Evolutionary conservation across 441 rosid species (phyloP), one percentile per base, ranked within the genome.

Genomic region (Manihot esculenta): DNA sequence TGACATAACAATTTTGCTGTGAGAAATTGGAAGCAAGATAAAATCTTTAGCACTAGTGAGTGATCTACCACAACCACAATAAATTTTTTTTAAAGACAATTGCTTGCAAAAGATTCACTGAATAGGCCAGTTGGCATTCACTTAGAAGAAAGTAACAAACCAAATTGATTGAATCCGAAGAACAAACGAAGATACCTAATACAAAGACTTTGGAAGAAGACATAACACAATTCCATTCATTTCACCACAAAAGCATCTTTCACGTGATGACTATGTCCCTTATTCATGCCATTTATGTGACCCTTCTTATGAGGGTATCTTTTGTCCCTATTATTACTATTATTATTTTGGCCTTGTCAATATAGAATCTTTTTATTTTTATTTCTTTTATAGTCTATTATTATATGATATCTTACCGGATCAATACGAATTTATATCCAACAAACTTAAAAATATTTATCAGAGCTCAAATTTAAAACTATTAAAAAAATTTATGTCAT

Each of bases 241-340:
- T 62, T 77, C 81, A 72, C 64, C 74, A 68, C 60, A 1, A 72
- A 79, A 77, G 87, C 88, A 87, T 87, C 83, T 79, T 83, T 80
- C 92, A 84, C 85, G 85, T 85, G 92, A 79, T 79, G 83, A 80
- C 80, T 82, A 79, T 55, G 50, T 77, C 72, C 66, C 72, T 56
- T 65, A 72, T 77, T 68, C 74, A 69, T 72, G 79, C 71, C 72
- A 44, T 59, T 62, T 73, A 15, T 35, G 44, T 50, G 75, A 51
- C 23, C 30, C 75, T 65, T 74, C 54, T 70, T 51, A 42, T 69
- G 27, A 57, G 35, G 78, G 76, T 72, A 59, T 79, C 79, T 75
- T 79, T 61, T 75, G 67, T 76, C 73, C 55, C 49, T 64, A 18
- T 66, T 53, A 56, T 53, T 74, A 47, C 49, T 38, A 12, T 33